Base-by-base conservation (phyloP, 179 eudicot species). In the Nepenthes alata region DNA sequence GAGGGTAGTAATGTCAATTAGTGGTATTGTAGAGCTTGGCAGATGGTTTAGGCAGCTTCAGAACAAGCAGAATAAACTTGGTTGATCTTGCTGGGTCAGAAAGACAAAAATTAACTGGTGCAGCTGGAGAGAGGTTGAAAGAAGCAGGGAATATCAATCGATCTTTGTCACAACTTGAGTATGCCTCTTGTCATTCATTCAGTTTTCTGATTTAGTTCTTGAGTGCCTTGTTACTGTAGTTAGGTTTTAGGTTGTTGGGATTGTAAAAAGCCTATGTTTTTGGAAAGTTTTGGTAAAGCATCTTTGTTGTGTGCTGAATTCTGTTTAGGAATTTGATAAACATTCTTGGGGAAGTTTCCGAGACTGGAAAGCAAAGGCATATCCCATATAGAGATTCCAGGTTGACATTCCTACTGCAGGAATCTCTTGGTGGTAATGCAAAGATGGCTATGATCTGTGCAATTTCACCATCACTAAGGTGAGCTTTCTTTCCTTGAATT, bases 81-180 rank as follows among this genome's bases (percentile, higher is more conserved):
- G 98, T 93, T 61, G 98, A 93, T 74, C 98, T 93, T 77, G 98
- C 98, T 70, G 98, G 98, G 47, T 93, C 98, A 55, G 98, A 93
- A 77, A 85, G 98, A 65, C 98, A 89, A 65, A 93, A 93, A 72
- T 77, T 80, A 63, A 93, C 98, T 57, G 98, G 97, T 65, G 97
- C 98, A 70, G 98, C 98, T 12, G 98, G 98, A 82, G 94, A 87
- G 67, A 91, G 98, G 58, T 79, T 93, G 69, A 93, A 93, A 72
- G 98, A 93, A 80, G 98, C 98, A 11, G 95, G 98, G 61, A 93
- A 93, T 58, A 90, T 93, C 60, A 93, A 93, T 62, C 80, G 94
- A 45, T 93, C 98, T 14, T 81, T 93, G 63, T 90, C 97, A 64
- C 98, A 93, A 70, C 89, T 93, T 16, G 98, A 97, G 98, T 93